Conservation (phyloP, 805 yeast species). For the Candida krabiensis region DNA sequence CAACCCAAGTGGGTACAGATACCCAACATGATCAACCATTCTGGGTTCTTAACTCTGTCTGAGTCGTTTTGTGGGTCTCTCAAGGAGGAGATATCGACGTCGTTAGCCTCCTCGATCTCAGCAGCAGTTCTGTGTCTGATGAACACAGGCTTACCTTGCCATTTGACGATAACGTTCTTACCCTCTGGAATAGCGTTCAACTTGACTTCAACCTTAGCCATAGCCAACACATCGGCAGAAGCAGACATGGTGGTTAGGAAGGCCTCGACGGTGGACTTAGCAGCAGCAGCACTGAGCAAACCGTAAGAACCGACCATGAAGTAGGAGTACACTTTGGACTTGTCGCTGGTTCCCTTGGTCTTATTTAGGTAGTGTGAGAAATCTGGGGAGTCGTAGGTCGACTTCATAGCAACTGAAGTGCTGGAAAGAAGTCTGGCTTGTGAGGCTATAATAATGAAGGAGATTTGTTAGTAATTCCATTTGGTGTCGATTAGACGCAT, state of each 20-base stretch:
- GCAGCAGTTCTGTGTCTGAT: slow-evolving; percentile 96
- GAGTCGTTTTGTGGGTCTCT: slow-evolving; percentile 95
- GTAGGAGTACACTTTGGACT: slow-evolving; percentile 84
- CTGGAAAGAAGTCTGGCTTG: slow-evolving; percentile 52
- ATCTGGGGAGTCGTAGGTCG: slow-evolving; percentile 90
- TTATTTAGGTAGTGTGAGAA: slow-evolving; percentile 77
- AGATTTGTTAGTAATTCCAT: slow-evolving; percentile 18
- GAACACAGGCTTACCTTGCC: slow-evolving; percentile 99
- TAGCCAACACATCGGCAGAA: slow-evolving; percentile 97
- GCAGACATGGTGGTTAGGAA: slow-evolving; percentile 94
- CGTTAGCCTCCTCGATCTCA: slow-evolving; percentile 94
- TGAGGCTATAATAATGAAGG: slow-evolving; percentile 18
- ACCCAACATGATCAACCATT: slow-evolving; percentile 99
- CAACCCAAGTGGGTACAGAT: slow-evolving; percentile 99
- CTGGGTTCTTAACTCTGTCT: slow-evolving; percentile 94
- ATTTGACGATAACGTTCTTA: slow-evolving; percentile 95
- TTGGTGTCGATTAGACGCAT: no score
- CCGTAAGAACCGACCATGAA: slow-evolving; percentile 98
- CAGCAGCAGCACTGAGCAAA: slow-evolving; percentile 86
- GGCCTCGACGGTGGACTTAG: slow-evolving; percentile 92
- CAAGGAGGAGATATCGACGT: slow-evolving; percentile 69
- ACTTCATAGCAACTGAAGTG: slow-evolving; percentile 53
- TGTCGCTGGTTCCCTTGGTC: slow-evolving; percentile 62
- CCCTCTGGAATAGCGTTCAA: slow-evolving; percentile 93
- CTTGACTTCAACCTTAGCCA: slow-evolving; percentile 99